Conservation (phyloP, 495 filamentous ascomycete genomes). For the Hypomontagnella monticulosa region DNA sequence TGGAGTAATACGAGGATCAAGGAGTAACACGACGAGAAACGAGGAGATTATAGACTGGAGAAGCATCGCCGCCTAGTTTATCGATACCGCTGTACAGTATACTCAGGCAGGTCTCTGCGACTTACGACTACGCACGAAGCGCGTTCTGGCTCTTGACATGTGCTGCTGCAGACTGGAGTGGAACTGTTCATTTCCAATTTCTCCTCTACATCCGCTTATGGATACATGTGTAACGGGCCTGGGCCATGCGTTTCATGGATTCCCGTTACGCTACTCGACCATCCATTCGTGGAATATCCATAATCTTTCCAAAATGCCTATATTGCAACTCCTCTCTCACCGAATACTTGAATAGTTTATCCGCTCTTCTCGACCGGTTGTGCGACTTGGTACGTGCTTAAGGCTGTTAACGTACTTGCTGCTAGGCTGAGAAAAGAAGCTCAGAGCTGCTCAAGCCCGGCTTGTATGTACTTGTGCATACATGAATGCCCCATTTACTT, state of each 20-base stretch:
- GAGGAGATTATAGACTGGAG: neutral
- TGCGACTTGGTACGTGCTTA: constrained; percentile 21
- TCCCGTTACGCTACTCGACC: neutral
- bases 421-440: constrained; percentile 23
- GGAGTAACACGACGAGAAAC: neutral
- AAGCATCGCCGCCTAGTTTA: neutral
- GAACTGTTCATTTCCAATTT: constrained; percentile 29
- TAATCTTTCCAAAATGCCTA: neutral
- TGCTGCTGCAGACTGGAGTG: constrained; percentile 24
- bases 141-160: constrained; percentile 8
- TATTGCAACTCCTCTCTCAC: constrained; percentile 8
- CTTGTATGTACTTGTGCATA: neutral
- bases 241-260: neutral
- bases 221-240: constrained; percentile 21
- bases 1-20: neutral
- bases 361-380: neutral
- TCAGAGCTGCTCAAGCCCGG: neutral
- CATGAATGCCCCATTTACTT: constrained; percentile 1
- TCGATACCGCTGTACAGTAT: neutral
- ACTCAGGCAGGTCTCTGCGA: neutral
- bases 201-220: constrained; percentile 2
- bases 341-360: constrained; percentile 17
- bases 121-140: constrained; percentile 25
- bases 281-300: neutral
- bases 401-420: neutral